Base-by-base conservation (phyloP, 257 asterid species). In the Coffea eugenioides region DNA sequence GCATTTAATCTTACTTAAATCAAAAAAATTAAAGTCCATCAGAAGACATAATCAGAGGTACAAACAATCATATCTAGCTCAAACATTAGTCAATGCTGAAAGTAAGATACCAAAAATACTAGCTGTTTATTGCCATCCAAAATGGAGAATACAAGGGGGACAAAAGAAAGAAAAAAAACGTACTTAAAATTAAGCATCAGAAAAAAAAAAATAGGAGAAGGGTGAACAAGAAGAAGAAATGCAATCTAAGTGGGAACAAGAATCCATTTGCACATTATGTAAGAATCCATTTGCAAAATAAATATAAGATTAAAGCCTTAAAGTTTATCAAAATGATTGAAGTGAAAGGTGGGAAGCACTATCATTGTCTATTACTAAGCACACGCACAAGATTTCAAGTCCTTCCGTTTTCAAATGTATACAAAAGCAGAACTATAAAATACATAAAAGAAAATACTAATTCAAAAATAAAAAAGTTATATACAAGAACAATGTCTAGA, bases 321-420 rank as follows among this genome's bases (percentile, higher is more conserved):
- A 82, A 86, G 80, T 80, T 77, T 85, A 90, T 81, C 82, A 82
- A 86, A 80, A 88, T 79, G 74, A 83, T 86, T 84, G 86, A 86
- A 87, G 86, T 85, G 87, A 83, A 77, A 88, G 89, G 90, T 88
- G 90, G 86, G 86, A 83, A 86, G 86, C 94, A 90, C 91, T 85
- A 84, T 82, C 82, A 85, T 49, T 87, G 83, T 78, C 87, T 78
- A 85, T 82, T 79, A 79, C 82, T 71, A 76, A 79, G 79, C 78
- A 78, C 80, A 75, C 25, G 54, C 79, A 83, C 73, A 80, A 82
- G 82, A 72, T 70, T 76, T 84, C 54, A 5, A 76, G 76, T 34
- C 74, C 25, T 70, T 78, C 57, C 75, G 31, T 81, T 76, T 82
- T 75, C 82, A 89, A 82, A 82, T 61, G 77, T 51, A 80, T 77